Evolutionary conservation across 176 grass and related monocot species (phyloP).

Genomic region (Saccharum officinarum): DNA sequence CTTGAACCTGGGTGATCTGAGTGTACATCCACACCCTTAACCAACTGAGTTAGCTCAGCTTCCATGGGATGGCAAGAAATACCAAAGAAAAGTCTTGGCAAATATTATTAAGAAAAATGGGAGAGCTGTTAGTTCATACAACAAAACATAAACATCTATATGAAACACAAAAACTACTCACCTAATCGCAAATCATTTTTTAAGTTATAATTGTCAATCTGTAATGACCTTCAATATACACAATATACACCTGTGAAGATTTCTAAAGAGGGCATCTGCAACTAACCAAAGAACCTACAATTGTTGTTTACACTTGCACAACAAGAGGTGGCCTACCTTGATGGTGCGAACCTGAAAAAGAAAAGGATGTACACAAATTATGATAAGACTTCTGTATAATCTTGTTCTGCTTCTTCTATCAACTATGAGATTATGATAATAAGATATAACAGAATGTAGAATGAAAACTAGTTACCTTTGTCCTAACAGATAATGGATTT

Average conservation of each 20-base stretch:
- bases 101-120: constrained; percentile 19
- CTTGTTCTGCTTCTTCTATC: constrained; percentile 11
- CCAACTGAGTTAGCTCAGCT: not conserved
- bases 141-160: constrained; percentile 13
- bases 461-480: constrained; percentile 69
- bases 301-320: constrained; percentile 37
- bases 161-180: not conserved
- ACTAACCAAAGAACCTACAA: constrained; percentile 51
- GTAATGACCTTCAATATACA: constrained; percentile 5
- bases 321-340: constrained; percentile 79
- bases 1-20: not conserved
- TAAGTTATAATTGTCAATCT: constrained; percentile 3
- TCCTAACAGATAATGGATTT: constrained; percentile 97
- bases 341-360: constrained; percentile 86
- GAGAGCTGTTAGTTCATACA: not conserved
- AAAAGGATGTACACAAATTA: constrained; percentile 23
- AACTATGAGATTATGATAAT: constrained; percentile 3
- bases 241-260: constrained; percentile 15
- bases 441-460: not conserved
- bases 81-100: not conserved
- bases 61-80: not conserved
- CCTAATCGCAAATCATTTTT: not conserved
- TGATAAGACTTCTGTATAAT: constrained; percentile 21
- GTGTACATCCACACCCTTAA: not conserved
- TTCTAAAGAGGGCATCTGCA: constrained; percentile 17